phyloP scores from a whole-genome alignment of 805 yeast species.

The Sugiyamaella smithiae region DNA sequence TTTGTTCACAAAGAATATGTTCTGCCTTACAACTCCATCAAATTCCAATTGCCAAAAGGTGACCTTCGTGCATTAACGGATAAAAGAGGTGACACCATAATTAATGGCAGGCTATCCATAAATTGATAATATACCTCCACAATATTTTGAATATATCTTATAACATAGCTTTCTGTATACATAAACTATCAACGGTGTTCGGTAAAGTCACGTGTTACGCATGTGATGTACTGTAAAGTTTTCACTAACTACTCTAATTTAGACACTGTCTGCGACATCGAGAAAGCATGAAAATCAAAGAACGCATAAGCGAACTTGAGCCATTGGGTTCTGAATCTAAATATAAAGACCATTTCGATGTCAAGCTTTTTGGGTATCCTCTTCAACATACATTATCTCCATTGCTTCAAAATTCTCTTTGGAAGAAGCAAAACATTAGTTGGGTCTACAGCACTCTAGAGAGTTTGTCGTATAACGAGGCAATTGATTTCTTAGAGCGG shows the following conservation, averaged over 20 bases:
- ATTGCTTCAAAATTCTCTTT: not conserved
- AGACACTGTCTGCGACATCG: too few relatives aligned
- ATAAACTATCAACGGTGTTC: too few relatives aligned
- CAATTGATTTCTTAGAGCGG: not conserved
- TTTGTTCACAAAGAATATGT: not conserved
- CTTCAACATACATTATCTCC: not conserved
- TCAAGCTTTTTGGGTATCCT: not conserved
- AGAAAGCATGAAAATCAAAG: too few relatives aligned
- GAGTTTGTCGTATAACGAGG: not conserved
- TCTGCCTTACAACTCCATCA: slow-evolving; percentile 6
- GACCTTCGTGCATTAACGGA: slow-evolving; percentile 1
- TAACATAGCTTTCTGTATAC: too few relatives aligned
- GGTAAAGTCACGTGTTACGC: too few relatives aligned
- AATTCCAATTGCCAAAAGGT: slow-evolving; percentile 4
- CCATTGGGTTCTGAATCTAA: too few relatives aligned
- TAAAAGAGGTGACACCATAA: not conserved
- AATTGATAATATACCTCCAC: too few relatives aligned
- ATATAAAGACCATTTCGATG: not conserved
- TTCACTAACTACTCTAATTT: too few relatives aligned
- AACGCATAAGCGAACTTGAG: too few relatives aligned
- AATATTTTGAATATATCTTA: too few relatives aligned
- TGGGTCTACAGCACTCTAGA: not conserved
- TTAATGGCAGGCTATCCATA: not conserved
- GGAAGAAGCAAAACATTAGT: not conserved
- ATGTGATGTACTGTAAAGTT: too few relatives aligned